Evolutionary conservation across 2,329 filamentous ascomycete genomes (phyloP).

Genomic region (Aureobasidium sp.): DNA sequence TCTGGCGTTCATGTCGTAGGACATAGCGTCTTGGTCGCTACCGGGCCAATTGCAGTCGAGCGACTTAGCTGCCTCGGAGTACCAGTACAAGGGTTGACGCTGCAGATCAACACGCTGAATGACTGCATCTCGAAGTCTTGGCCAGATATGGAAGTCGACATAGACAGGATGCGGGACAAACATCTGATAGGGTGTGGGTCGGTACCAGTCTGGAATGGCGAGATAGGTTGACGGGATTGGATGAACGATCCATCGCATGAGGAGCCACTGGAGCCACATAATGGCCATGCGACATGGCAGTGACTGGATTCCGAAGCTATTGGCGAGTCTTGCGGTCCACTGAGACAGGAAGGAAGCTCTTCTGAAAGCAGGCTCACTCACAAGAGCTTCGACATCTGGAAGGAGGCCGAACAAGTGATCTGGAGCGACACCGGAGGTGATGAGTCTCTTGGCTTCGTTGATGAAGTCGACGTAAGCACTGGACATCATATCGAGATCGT

Average conservation of each 20-base stretch:
- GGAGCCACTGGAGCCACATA: slow-evolving; percentile 12
- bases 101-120: slow-evolving; percentile 5
- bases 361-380: background rate
- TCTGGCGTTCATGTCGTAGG: background rate
- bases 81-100: slow-evolving; percentile 3
- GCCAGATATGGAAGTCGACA: slow-evolving; percentile 9
- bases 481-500: slow-evolving; percentile 5
- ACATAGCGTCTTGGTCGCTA: background rate
- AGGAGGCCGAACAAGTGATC: background rate
- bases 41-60: slow-evolving; percentile 1
- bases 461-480: background rate
- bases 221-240: slow-evolving; percentile 71
- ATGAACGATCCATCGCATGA: slow-evolving; percentile 71
- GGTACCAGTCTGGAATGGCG: slow-evolving; percentile 61
- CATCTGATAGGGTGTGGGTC: slow-evolving; percentile 56
- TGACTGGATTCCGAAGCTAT: background rate
- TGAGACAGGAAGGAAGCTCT: background rate
- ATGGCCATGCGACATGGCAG: background rate
- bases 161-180: slow-evolving; percentile 51
- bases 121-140: background rate
- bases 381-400: background rate
- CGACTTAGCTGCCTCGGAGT: background rate
- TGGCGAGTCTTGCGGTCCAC: slow-evolving; percentile 7
- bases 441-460: background rate
- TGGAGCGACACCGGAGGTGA: background rate